These are phyloP conservation scores for Colletotrichum australisinense DNA, from an alignment of 2,329 filamentous ascomycete genomes.

Conservation along the genomic window DNA sequence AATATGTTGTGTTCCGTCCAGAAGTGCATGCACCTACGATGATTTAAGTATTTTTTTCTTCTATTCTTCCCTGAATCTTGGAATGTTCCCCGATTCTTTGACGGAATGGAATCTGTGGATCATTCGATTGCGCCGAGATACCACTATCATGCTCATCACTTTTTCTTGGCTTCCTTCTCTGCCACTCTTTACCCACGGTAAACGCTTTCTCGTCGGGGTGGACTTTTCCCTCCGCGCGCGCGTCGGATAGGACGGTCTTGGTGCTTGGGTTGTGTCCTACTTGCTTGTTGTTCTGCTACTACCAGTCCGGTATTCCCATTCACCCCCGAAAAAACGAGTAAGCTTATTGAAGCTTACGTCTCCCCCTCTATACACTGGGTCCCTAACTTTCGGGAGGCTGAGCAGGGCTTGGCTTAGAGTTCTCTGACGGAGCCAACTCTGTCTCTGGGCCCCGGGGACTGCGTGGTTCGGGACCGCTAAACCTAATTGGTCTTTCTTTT, in stretches of 20 bases:
- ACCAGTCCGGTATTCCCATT: background rate
- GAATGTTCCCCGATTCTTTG: background rate
- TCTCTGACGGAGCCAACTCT: constrained; percentile 21
- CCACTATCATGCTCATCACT: constrained; percentile 6
- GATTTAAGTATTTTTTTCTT: background rate
- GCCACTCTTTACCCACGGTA: background rate
- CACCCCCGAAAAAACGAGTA: constrained; percentile 5
- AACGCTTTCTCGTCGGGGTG: background rate
- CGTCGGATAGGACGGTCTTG: constrained; percentile 7
- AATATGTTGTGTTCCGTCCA: no score
- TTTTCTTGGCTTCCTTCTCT: background rate
- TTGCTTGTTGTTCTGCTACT: background rate
- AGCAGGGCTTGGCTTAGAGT: constrained; percentile 22
- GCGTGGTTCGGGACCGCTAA: constrained; percentile 5
- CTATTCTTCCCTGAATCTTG: background rate
- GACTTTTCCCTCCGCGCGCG: background rate
- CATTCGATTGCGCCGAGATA: constrained; percentile 1
- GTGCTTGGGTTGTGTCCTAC: background rate
- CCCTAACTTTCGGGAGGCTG: background rate
- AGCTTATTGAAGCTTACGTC: constrained; percentile 35
- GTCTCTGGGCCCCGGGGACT: background rate
- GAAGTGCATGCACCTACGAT: background rate
- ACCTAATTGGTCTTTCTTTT: background rate
- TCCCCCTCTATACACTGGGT: constrained; percentile 15
- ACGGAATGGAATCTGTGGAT: background rate